Percentiles rank a stretch among this genome's conserved stretches.
These are phyloP conservation scores for Dendrothele bispora DNA, from an alignment of 768 basidiomycete genomes.

Conservation along the genomic window DNA sequence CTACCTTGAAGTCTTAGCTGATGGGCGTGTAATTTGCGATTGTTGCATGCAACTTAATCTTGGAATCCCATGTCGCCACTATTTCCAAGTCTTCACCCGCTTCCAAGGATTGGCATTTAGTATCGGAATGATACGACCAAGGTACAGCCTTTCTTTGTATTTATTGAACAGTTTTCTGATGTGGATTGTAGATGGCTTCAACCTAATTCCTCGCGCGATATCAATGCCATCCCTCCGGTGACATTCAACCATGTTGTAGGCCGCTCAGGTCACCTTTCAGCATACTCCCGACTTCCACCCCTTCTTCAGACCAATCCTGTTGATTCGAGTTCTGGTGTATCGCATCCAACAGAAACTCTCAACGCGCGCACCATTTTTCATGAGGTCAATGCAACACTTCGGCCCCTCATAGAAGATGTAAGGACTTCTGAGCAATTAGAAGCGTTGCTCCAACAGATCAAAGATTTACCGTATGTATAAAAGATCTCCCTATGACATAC, in stretches of 20 bases:
- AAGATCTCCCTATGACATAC: neutral
- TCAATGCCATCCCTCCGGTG: constrained; percentile 1
- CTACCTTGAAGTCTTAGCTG: constrained; percentile 23
- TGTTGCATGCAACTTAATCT: constrained; percentile 33
- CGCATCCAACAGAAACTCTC: constrained; percentile 21
- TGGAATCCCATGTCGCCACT: constrained; percentile 33
- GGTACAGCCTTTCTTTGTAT: constrained; percentile 16
- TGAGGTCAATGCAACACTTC: constrained; percentile 21
- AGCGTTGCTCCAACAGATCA: constrained; percentile 14
- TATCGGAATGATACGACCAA: constrained; percentile 21
- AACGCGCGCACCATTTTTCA: constrained; percentile 21
- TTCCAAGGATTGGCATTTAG: constrained; percentile 25
- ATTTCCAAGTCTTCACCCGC: constrained; percentile 21
- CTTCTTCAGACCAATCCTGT: constrained; percentile 6
- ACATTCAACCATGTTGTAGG: constrained; percentile 4
- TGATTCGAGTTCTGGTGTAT: neutral
- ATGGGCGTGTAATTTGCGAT: constrained; percentile 30
- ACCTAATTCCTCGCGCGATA: constrained; percentile 11
- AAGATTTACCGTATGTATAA: constrained; percentile 16
- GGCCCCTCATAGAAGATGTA: constrained; percentile 18
- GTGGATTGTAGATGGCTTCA: constrained; percentile 19
- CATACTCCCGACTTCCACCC: neutral
- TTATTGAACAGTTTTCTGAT: neutral
- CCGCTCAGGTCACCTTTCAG: neutral
- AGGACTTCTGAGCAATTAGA: constrained; percentile 29